Base-by-base conservation (phyloP, 768 basidiomycete species). In the Trametes villosa region DNA sequence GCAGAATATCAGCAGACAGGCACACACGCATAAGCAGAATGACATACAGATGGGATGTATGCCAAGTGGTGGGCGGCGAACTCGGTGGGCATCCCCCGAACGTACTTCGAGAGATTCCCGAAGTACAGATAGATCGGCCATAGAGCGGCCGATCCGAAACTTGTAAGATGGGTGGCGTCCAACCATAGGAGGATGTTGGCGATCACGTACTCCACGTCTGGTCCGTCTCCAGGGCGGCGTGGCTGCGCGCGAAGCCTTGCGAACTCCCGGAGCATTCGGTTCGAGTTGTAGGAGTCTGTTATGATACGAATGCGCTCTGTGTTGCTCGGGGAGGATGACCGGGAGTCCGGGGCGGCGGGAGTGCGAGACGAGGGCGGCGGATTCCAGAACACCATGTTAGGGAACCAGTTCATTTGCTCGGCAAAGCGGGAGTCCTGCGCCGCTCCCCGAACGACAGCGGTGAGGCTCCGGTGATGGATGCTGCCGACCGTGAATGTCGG, bases 51-150 rank as follows among this genome's bases (percentile, higher is more conserved):
- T 0, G 80, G 82, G 18, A 82, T 71, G 62, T 81, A 82, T 12
- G 78, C 81, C 0, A 80, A 17, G 58, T 79, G 78, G 53, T 81
- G 76, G 13, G 70, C 68, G 1, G 76, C 72, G 26, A 70, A 66
- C 2, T 70, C 70, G 4, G 65, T 68, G 4, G 76, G 77, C 26
- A 67, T 64, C 3, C 63, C 63, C 1, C 72, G 68, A 2, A 70
- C 55, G 50, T 80, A 81, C 62, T 83, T 83, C 0, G 77, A 78
- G 4, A 74, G 64, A 46, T 77, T 78, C 0, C 77, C 79, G 20
- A 79, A 68, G 34, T 60, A 77, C 0, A 73, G 29, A 52, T 81
- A 82, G 0, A 79, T 36, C 4, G 79, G 80, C 81, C 78, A 82
- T 1, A 67, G 56, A 0, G 61, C 33, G 0, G 71, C 68, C 1